Base-by-base conservation (phyloP, 129 eudicot species). In the Flaveria brownii region DNA sequence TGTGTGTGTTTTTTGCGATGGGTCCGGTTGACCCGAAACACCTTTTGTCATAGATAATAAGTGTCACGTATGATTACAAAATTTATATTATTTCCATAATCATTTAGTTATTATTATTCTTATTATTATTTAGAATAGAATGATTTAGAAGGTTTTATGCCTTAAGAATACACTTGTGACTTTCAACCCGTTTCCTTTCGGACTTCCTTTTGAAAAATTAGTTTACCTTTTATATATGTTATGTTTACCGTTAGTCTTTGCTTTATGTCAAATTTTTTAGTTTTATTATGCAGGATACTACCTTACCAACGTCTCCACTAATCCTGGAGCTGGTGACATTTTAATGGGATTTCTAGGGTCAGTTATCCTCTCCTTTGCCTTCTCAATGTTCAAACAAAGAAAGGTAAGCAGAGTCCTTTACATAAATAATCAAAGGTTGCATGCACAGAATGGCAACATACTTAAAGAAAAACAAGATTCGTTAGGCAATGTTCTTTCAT, bases 301-400 rank as follows among this genome's bases (percentile, higher is more conserved):
- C 84, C 98, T 93, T 75, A 93, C 98, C 17, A 91, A 93, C 75
- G 88, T 83, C 68, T 68, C 96, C 6, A 87, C 98, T 36, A 76
- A 93, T 75, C 97, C 98, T 67, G 98, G 98, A 64, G 98, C 98
- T 61, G 98, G 98, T 83, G 98, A 93, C 75, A 91, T 93, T 80
- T 82, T 93, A 55, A 91, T 93, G 97, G 98, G 97, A 50, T 93
- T 93, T 84, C 76, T 93, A 55, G 98, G 98, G 79, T 91, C 98
- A 1, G 98, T 93, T 72, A 91, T 93, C 67, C 84, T 93, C 70
- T 93, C 98, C 2, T 93, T 93, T 79, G 89, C 98, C 80, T 93
- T 92, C 88, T 92, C 98, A 54, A 92, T 92, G 98, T 92, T 92
- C 84, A 91, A 86, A 85, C 98, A 92, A 81, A 88, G 94, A 82